These are phyloP conservation scores for Hydnum rufescens DNA, from an alignment of 768 basidiomycete species.

Conservation along the genomic window DNA sequence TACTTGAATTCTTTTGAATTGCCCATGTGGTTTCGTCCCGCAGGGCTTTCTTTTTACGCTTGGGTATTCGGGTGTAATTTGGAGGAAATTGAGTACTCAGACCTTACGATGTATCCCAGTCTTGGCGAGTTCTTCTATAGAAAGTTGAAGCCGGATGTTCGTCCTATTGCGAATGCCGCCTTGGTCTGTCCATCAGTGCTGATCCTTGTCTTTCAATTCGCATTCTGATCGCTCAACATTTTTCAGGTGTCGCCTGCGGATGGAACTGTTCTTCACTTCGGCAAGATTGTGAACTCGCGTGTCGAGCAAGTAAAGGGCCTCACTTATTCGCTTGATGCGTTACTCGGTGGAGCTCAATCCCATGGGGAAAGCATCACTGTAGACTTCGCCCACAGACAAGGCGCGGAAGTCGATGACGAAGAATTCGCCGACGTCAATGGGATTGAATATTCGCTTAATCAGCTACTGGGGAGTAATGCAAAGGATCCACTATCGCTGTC, in stretches of 20 bases:
- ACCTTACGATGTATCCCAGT: constrained; percentile 60
- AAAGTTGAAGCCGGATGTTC: constrained; percentile 54
- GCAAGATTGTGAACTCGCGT: constrained; percentile 50
- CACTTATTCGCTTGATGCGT: constrained; percentile 85
- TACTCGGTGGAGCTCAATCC: constrained; percentile 36
- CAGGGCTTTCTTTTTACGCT: constrained; percentile 70
- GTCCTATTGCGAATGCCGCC: constrained; percentile 57
- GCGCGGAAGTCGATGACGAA: constrained; percentile 54
- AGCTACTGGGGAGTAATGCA: constrained; percentile 46
- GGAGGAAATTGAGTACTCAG: constrained; percentile 63
- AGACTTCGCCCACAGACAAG: constrained; percentile 28
- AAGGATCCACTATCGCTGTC: not conserved
- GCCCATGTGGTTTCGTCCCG: constrained; percentile 88
- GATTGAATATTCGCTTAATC: constrained; percentile 83
- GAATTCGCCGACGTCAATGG: constrained; percentile 96
- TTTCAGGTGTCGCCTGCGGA: constrained; percentile 81
- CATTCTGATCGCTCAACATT: not conserved
- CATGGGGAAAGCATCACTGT: constrained; percentile 16
- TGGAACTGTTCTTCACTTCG: constrained; percentile 81
- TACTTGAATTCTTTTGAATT: constrained; percentile 85
- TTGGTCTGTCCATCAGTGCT: constrained; percentile 30
- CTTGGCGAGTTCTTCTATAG: constrained; percentile 97
- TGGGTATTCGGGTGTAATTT: constrained; percentile 86
- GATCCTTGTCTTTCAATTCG: not conserved
- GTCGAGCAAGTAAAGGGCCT: constrained; percentile 98